phyloP scores from a whole-genome alignment of 495 filamentous ascomycete genomes.

The Penicillium goetzii region DNA sequence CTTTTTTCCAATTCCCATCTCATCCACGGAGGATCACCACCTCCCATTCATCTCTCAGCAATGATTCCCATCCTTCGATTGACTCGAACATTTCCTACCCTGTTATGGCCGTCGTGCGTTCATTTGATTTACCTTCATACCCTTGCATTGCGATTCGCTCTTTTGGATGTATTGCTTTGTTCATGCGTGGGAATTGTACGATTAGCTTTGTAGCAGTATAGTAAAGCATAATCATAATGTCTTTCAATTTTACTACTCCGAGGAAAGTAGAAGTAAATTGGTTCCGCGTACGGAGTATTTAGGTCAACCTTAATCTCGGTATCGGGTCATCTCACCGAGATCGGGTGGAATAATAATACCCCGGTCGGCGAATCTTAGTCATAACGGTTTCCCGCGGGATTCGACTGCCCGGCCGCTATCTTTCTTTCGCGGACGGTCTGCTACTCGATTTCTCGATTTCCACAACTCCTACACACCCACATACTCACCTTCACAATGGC shows the following conservation, averaged over 20 bases:
- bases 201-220: constrained; percentile 22
- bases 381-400: constrained; percentile 30
- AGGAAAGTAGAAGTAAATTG: background rate
- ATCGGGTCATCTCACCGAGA: background rate
- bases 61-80: constrained; percentile 17
- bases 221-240: constrained; percentile 35
- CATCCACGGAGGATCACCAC: background rate
- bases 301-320: background rate
- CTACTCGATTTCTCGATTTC: constrained; percentile 7
- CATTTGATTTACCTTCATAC: constrained; percentile 26
- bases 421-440: constrained; percentile 24
- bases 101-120: constrained; percentile 10
- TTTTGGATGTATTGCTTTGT: constrained; percentile 10
- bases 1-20: background rate
- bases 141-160: constrained; percentile 34
- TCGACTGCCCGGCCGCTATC: constrained; percentile 28
- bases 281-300: background rate
- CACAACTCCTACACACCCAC: constrained; percentile 8
- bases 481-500: constrained; percentile 38
- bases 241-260: constrained; percentile 12
- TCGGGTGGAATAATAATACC: constrained; percentile 16
- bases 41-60: constrained; percentile 10
- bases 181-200: constrained; percentile 19
- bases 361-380: constrained; percentile 23
- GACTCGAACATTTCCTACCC: constrained; percentile 12